Percentiles rank a stretch among this genome's conserved stretches.
Conservation (phyloP, 2,329 filamentous ascomycete genomes). For the Talaromyces sp. region DNA sequence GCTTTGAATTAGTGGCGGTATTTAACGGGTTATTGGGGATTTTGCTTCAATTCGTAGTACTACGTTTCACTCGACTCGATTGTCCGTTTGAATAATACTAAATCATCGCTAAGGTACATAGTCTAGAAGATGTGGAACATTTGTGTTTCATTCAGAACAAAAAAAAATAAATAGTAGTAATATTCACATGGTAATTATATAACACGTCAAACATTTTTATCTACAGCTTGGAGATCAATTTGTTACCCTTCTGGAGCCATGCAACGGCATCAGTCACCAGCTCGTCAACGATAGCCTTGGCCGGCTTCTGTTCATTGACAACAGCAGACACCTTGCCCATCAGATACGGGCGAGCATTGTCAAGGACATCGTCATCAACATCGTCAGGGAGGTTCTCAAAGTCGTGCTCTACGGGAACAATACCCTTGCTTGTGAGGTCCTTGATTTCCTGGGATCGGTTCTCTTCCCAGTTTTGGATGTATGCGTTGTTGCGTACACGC, state of each 20-base stretch:
- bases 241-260: slow-evolving; percentile 63
- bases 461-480: slow-evolving; percentile 94
- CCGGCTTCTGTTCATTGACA: slow-evolving; percentile 84
- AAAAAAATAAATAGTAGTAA: slow-evolving; percentile 9
- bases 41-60: not conserved
- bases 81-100: not conserved
- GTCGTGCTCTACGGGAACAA: slow-evolving; percentile 91
- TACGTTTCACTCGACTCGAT: not conserved
- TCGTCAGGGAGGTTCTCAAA: slow-evolving; percentile 73
- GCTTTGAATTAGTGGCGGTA: not conserved
- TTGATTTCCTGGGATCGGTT: slow-evolving; percentile 89
- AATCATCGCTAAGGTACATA: not conserved
- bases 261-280: slow-evolving; percentile 76
- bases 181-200: slow-evolving; percentile 2
- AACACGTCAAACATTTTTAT: slow-evolving; percentile 5
- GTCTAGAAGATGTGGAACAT: not conserved
- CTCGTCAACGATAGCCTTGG: slow-evolving; percentile 91
- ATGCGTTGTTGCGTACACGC: slow-evolving; percentile 86
- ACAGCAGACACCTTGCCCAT: slow-evolving; percentile 98
- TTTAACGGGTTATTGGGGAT: not conserved
- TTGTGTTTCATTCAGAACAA: not conserved
- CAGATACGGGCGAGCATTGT: slow-evolving; percentile 82
- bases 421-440: slow-evolving; percentile 79
- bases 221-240: slow-evolving; percentile 65
- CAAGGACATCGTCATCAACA: slow-evolving; percentile 78